A percentile compares a stretch with the other conserved stretches of the same genome.
Conservation (phyloP, 192 early-diverging fungal genomes). For the Globomyces pollinis-pini region DNA sequence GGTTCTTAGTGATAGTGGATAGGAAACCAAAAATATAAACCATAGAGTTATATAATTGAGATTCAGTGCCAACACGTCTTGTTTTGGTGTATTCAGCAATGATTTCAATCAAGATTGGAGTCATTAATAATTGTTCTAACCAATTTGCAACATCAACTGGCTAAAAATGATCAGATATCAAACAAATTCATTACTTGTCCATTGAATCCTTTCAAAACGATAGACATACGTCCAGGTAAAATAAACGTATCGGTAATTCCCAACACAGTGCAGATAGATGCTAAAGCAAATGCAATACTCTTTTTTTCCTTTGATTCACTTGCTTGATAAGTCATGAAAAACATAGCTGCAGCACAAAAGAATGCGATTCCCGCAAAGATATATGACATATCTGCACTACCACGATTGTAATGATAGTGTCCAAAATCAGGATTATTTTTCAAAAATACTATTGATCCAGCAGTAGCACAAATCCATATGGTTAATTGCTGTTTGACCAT, state of each 20-base stretch:
- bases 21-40: background rate
- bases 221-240: background rate
- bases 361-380: background rate
- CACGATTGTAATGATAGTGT: no score
- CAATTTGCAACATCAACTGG: no score
- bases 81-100: no score
- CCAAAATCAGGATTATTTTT: no score
- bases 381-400: background rate
- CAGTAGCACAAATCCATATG: no score
- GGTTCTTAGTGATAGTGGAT: background rate
- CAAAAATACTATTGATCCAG: no score
- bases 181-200: no score
- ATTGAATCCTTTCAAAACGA: background rate
- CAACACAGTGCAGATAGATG: background rate
- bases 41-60: background rate
- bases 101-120: no score
- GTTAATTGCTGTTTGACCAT: no score
- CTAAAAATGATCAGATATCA: no score
- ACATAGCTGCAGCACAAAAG: background rate
- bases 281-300: background rate
- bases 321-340: background rate
- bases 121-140: no score
- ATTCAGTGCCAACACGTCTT: no score
- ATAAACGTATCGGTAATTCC: background rate
- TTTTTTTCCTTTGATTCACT: background rate